Evolutionary conservation across 2,329 filamentous ascomycete species (phyloP).

Genomic region (Fusarium mexicanum): DNA sequence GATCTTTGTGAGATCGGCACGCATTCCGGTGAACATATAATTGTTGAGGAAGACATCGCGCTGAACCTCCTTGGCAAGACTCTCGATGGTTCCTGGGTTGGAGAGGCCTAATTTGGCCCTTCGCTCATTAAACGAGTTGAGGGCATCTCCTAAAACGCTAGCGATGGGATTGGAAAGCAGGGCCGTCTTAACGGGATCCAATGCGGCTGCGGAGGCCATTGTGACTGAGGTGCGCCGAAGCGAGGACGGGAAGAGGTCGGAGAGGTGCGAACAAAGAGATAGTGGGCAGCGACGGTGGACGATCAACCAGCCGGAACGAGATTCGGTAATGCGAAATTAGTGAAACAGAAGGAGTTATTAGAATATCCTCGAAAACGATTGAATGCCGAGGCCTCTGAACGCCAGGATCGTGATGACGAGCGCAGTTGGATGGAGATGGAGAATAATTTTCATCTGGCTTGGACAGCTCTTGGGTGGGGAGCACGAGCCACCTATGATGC

Average conservation of each 20-base stretch:
- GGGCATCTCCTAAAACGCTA: constrained; percentile 76
- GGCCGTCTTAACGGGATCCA: constrained; percentile 68
- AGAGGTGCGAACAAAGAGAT: constrained; percentile 32
- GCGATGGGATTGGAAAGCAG: constrained; percentile 79
- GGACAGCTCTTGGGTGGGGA: constrained; percentile 43
- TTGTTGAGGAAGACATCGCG: constrained; percentile 97
- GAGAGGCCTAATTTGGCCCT: constrained; percentile 87
- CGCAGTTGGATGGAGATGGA: constrained; percentile 45
- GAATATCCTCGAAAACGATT: constrained; percentile 37
- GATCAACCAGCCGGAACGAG: constrained; percentile 8
- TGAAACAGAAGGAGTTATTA: constrained; percentile 33
- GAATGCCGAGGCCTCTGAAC: constrained; percentile 41
- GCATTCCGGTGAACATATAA: constrained; percentile 95
- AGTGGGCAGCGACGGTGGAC: constrained; percentile 30
- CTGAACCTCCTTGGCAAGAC: constrained; percentile 89
- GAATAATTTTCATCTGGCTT: constrained; percentile 51
- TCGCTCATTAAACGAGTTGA: constrained; percentile 83
- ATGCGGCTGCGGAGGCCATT: constrained; percentile 61
- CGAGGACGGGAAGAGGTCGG: constrained; percentile 38
- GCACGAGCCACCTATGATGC: constrained; percentile 46
- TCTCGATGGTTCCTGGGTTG: constrained; percentile 93
- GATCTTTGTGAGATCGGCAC: constrained; percentile 95
- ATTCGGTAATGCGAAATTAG: constrained; percentile 4
- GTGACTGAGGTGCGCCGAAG: constrained; percentile 46
- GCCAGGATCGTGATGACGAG: constrained; percentile 48